phyloP scores from a whole-genome alignment of 805 yeast species.

The Maudiozyma turicensis region DNA sequence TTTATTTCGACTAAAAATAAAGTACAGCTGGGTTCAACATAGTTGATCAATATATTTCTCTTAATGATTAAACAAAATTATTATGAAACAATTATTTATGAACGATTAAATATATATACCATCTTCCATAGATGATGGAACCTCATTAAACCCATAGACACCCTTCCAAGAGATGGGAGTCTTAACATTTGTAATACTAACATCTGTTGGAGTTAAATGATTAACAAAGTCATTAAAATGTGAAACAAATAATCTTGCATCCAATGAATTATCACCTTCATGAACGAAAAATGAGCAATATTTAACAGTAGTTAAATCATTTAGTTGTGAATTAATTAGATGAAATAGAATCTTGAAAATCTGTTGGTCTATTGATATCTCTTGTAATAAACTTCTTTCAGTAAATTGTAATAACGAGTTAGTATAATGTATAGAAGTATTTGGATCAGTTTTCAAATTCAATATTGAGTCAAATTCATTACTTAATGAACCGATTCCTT shows the following conservation, averaged over 20 bases:
- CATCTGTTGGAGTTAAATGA: not conserved
- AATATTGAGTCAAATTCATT: conserved; percentile 15
- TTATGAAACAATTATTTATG: not conserved
- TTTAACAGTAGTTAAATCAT: conserved; percentile 19
- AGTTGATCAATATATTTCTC: no score
- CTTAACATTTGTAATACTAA: conserved; percentile 26
- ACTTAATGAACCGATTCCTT: conserved; percentile 16
- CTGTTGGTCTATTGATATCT: conserved; percentile 22
- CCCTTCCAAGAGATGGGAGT: conserved; percentile 78
- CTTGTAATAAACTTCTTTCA: conserved; percentile 18
- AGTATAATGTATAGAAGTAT: conserved; percentile 9
- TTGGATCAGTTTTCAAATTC: conserved; percentile 14
- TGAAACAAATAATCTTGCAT: conserved; percentile 37
- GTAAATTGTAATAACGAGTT: conserved; percentile 18
- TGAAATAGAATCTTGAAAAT: conserved; percentile 24
- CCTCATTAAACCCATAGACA: conserved; percentile 65
- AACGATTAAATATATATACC: conserved; percentile 47
- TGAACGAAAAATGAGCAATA: conserved; percentile 56
- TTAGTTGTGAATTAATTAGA: conserved; percentile 11
- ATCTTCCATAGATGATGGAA: conserved; percentile 61
- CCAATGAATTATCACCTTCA: conserved; percentile 82
- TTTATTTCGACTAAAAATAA: no score
- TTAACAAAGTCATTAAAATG: conserved; percentile 6
- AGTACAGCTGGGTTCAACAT: not conserved
- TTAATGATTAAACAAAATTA: no score